Evolutionary conservation across 208 protist species (phyloP).

Genomic region (Endotrypanum monterogeii): DNA sequence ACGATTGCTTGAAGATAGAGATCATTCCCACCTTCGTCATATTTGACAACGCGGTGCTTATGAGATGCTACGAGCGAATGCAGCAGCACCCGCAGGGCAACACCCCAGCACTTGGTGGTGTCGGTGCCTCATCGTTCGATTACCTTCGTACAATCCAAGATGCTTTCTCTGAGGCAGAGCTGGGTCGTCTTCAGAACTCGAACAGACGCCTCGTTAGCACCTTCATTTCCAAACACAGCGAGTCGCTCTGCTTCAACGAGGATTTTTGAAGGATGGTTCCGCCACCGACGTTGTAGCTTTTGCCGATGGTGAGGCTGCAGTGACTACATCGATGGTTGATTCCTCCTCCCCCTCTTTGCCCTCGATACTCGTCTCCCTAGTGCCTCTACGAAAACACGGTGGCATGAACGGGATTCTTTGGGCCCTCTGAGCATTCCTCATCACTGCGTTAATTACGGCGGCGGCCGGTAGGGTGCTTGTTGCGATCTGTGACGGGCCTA

Average conservation of each 20-base stretch:
- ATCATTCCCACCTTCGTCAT: conserved; percentile 83
- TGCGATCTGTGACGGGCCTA: background rate
- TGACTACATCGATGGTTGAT: background rate
- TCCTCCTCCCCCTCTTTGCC: background rate
- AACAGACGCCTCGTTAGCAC: conserved; percentile 48
- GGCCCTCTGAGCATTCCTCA: no score
- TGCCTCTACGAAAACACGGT: background rate
- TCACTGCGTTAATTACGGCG: background rate
- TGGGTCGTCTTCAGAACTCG: conserved; percentile 78
- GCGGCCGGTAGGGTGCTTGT: background rate
- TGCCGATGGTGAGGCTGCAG: background rate
- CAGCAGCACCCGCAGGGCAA: conserved; percentile 21
- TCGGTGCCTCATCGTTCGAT: conserved; percentile 12
- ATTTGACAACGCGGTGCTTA: conserved; percentile 68
- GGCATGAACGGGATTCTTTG: background rate
- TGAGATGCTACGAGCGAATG: conserved; percentile 26
- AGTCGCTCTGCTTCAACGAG: conserved; percentile 66
- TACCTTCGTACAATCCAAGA: conserved; percentile 27
- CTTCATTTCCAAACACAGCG: conserved; percentile 74
- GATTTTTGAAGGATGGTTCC: conserved; percentile 56
- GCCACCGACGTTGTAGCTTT: background rate
- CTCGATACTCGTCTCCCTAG: background rate
- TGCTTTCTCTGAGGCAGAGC: conserved; percentile 41
- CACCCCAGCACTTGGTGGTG: background rate
- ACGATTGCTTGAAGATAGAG: conserved; percentile 70